Evolutionary conservation across 805 yeast genomes (phyloP).

Genomic region (Starmera quercuum): DNA sequence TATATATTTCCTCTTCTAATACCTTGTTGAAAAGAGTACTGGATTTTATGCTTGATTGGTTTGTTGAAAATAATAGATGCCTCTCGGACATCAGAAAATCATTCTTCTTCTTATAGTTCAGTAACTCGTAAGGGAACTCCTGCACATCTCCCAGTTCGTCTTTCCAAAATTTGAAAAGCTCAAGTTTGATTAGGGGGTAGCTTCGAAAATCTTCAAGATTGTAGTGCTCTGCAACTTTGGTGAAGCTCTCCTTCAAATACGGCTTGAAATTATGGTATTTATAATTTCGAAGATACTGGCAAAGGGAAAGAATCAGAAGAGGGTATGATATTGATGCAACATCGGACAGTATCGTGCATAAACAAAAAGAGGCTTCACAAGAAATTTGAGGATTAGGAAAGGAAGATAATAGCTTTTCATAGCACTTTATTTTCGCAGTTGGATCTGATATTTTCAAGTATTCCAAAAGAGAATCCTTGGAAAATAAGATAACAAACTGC

Average conservation of each 20-base stretch:
- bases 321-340: not conserved
- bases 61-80: no score
- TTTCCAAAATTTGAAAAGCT: conserved; percentile 9
- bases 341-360: not conserved
- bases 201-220: not conserved
- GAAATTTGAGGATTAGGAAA: not conserved
- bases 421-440: not conserved
- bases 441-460: not conserved
- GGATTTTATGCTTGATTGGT: no score
- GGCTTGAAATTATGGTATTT: conserved; percentile 12
- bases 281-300: conserved; percentile 2
- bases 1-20: no score
- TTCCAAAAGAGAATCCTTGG: not conserved
- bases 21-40: no score
- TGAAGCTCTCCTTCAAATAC: conserved; percentile 10
- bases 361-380: not conserved
- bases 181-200: conserved; percentile 3
- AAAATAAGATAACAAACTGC: conserved; percentile 4
- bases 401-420: not conserved
- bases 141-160: not conserved
- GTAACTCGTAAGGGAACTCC: conserved; percentile 17
- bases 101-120: conserved; percentile 25
- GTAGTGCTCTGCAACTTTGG: not conserved
- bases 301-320: not conserved
- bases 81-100: no score